Base-by-base conservation (phyloP, 1,284 basidiomycete genomes). In the Naganishia liquefaciens region DNA sequence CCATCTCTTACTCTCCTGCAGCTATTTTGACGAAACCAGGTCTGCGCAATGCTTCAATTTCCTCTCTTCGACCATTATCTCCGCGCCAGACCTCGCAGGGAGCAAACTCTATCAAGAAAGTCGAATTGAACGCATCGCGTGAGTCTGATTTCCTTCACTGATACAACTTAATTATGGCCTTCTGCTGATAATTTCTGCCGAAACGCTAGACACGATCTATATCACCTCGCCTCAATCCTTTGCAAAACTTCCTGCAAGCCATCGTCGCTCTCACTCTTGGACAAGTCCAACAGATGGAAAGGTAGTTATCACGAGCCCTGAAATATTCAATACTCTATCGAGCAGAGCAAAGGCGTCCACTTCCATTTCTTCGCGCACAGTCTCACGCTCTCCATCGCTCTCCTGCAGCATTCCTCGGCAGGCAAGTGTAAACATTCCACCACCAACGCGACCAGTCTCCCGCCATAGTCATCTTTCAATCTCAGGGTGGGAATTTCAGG, bases 231-330 rank as follows among this genome's bases (percentile, higher is more conserved):
- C 51, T 21, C 19, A 37, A 53, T 21, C n/a, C n/a, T 17, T n/a
- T 5, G 7, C 28, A 51, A 33, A 25, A 11, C 7, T 11, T 19
- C 30, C 47, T 19, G 17, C 33, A 23, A 37, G 13, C 13, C 46
- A 46, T 27, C 57, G 57, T 19, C 57, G 57, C 21, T 60, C 57
- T 5, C 57, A 60, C 17, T 50, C 46, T 9, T 60, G 57, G 57
- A 60, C 46, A 6, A 60, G 57, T 49, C 57, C 57, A 0, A 25
- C 33, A 4, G 21, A 50, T 3, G 39, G 13, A 2, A 2, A 17
- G 2, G 30, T 19, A 1, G 1, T 37, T 3, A 25, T 15, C 5
- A 46, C 7, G 13, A n/a, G 19, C 33, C 33, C 9, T 37, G 3
- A 50, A 6, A 47, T 60, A 4, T 50, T 46, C 30, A 60, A 49